Evolutionary conservation across 169 alveolate species (phyloP).

Genomic region (Cystoisospora suis): DNA sequence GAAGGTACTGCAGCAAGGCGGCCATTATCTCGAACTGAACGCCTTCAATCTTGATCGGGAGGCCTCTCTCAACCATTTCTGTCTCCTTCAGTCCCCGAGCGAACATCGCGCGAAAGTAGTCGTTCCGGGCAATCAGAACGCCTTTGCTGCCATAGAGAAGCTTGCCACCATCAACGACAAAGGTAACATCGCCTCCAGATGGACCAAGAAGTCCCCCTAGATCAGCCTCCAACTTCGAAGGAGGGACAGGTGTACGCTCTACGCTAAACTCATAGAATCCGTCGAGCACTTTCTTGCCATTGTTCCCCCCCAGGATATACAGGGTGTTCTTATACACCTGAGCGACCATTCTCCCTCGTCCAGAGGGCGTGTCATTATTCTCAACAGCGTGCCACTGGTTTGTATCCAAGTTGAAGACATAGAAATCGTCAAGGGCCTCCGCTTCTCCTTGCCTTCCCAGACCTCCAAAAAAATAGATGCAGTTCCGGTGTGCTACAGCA

Average conservation of each 20-base stretch:
- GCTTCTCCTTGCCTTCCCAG: constrained; percentile 86
- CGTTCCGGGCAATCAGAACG: constrained; percentile 53
- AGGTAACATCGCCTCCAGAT: constrained; percentile 36
- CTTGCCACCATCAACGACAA: constrained; percentile 56
- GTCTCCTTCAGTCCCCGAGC: constrained; percentile 74
- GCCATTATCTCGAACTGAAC: constrained; percentile 66
- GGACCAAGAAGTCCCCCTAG: constrained; percentile 40
- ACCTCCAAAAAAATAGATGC: constrained; percentile 85
- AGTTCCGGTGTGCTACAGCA: constrained; percentile 76
- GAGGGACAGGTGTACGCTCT: too few species aligned
- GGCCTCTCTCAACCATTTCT: constrained; percentile 45
- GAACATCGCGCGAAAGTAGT: constrained; percentile 72
- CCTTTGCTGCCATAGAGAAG: constrained; percentile 14
- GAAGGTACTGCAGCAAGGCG: constrained; percentile 76
- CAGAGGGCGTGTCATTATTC: constrained; percentile 79
- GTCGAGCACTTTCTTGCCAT: constrained; percentile 82
- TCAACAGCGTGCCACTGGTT: constrained; percentile 64
- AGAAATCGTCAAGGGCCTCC: constrained; percentile 85
- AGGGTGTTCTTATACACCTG: constrained; percentile 75
- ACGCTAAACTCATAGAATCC: constrained; percentile 85
- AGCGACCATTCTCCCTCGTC: constrained; percentile 79
- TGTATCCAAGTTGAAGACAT: constrained; percentile 77
- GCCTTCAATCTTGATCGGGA: constrained; percentile 61
- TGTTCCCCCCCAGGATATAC: constrained; percentile 87
- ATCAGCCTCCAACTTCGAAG: constrained; percentile 36